These are phyloP conservation scores for Floccularia luteovirens DNA, from an alignment of 768 basidiomycete genomes.

Conservation along the genomic window DNA sequence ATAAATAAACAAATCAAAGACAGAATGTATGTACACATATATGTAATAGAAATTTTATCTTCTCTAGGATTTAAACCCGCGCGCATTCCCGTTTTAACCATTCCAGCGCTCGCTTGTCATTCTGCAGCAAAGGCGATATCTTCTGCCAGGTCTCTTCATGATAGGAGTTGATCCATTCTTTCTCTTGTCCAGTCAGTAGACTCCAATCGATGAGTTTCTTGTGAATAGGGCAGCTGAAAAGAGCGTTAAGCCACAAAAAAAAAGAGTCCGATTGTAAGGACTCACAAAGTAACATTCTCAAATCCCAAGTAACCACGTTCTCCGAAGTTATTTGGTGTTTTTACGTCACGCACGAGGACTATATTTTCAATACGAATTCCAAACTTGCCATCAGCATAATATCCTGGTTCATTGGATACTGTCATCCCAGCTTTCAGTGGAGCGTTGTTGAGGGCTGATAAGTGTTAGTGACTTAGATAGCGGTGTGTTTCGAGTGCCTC, in stretches of 20 bases:
- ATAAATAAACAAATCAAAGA: too few relatives aligned
- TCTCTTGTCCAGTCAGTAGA: conserved; percentile 60
- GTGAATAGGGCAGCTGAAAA: conserved; percentile 75
- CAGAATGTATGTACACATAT: too few relatives aligned
- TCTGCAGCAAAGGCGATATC: conserved; percentile 60
- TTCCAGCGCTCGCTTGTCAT: conserved; percentile 48
- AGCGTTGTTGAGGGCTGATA: conserved; percentile 56
- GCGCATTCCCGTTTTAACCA: conserved; percentile 60
- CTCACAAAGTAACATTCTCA: conserved; percentile 84
- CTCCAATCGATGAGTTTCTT: conserved; percentile 66
- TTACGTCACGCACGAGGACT: conserved; percentile 62
- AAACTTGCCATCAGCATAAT: conserved; percentile 84
- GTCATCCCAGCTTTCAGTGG: conserved; percentile 82
- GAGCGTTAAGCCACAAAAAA: background rate
- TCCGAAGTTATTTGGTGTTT: conserved; percentile 76
- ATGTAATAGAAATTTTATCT: too few relatives aligned
- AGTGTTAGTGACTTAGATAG: background rate
- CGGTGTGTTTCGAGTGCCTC: background rate
- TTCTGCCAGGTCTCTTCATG: conserved; percentile 72
- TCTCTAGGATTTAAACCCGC: conserved; percentile 20
- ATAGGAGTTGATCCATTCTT: conserved; percentile 77
- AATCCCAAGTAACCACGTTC: conserved; percentile 79
- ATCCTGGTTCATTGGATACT: conserved; percentile 91
- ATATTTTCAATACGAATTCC: conserved; percentile 94
- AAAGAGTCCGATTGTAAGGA: conserved; percentile 5